These are phyloP conservation scores for Monilinia fructigena DNA, from an alignment of 2,329 filamentous ascomycete genomes.

Conservation along the genomic window DNA sequence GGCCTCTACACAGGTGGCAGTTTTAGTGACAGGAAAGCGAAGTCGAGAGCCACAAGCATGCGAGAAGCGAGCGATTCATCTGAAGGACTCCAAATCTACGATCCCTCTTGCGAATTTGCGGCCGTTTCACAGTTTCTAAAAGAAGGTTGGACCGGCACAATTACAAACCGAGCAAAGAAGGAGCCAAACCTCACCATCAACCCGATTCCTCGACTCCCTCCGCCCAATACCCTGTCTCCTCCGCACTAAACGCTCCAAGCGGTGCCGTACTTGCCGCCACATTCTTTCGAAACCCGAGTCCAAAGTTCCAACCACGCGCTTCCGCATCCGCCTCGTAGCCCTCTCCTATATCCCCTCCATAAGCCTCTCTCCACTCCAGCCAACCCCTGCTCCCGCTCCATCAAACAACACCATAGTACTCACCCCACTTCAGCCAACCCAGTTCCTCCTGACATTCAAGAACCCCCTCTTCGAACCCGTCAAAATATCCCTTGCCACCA, in stretches of 20 bases:
- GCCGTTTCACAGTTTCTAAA: constrained; percentile 52
- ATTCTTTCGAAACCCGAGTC: constrained; percentile 93
- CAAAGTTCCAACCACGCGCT: constrained; percentile 84
- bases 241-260: constrained; percentile 89
- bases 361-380: constrained; percentile 63
- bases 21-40: constrained; percentile 61
- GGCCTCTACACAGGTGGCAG: constrained; percentile 74
- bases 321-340: constrained; percentile 88
- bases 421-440: constrained; percentile 53
- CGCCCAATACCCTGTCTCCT: constrained; percentile 80
- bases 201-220: constrained; percentile 69
- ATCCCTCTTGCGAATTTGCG: constrained; percentile 53
- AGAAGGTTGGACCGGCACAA: constrained; percentile 64
- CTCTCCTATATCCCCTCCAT: constrained; percentile 84
- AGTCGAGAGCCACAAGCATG: constrained; percentile 70
- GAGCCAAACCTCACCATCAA: constrained; percentile 48
- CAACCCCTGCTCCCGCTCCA: constrained; percentile 25
- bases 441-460: constrained; percentile 85
- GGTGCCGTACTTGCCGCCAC: constrained; percentile 87
- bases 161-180: constrained; percentile 53
- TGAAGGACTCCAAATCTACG: constrained; percentile 68
- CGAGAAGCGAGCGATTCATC: constrained; percentile 69
- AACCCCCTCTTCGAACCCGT: constrained; percentile 94
- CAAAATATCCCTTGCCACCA: constrained; percentile 84
- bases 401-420: constrained; percentile 13